phyloP scores from a whole-genome alignment of 2,329 filamentous ascomycete genomes.

The Xylariaceae sp. region DNA sequence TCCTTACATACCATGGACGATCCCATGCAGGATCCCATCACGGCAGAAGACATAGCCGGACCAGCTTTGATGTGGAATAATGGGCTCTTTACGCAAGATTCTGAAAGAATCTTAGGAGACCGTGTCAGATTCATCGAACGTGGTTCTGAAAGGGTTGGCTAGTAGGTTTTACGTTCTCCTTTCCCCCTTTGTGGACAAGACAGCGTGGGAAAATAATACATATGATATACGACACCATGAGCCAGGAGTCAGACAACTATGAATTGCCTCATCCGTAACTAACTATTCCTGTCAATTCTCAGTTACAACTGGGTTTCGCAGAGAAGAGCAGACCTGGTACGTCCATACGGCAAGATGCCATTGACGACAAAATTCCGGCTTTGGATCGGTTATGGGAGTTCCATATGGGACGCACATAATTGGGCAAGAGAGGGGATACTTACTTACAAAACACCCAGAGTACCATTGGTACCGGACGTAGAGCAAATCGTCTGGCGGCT shows the following conservation, averaged over 20 bases:
- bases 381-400: conserved; percentile 22
- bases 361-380: conserved; percentile 17
- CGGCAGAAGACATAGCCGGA: conserved; percentile 26
- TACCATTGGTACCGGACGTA: conserved; percentile 9
- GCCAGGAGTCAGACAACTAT: background rate
- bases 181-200: background rate
- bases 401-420: conserved; percentile 19
- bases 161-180: conserved; percentile 17
- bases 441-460: conserved; percentile 6
- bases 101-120: conserved; percentile 19
- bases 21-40: conserved; percentile 20
- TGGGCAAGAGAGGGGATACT: conserved; percentile 16
- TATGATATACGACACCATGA: background rate
- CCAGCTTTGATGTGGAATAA: conserved; percentile 23
- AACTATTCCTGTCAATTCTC: background rate
- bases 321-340: conserved; percentile 11
- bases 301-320: conserved; percentile 10
- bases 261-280: background rate
- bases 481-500: conserved; percentile 17
- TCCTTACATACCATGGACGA: conserved; percentile 23
- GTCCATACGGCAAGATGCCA: conserved; percentile 23
- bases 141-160: conserved; percentile 20
- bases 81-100: conserved; percentile 23
- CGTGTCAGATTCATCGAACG: conserved; percentile 20
- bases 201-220: background rate